Evolutionary conservation across 1,284 basidiomycete species (phyloP), one percentile per base, ranked within the genome.

Genomic region (Leccinum variabile): DNA sequence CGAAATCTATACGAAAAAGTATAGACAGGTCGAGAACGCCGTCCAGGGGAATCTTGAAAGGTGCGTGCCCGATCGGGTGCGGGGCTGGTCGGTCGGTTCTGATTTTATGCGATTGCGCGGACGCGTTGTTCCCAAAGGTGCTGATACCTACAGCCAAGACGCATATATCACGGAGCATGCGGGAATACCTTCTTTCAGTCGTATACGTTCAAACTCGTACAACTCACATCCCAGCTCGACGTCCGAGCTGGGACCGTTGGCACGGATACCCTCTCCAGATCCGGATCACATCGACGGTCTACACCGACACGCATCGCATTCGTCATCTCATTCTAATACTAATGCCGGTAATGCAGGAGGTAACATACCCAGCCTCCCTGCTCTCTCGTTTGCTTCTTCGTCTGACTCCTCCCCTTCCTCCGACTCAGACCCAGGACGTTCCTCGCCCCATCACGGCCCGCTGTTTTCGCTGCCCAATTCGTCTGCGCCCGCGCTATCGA

Each of bases 251-350:
- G 90, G 90, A 28, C 91, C 91, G 5, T 80, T 94, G 57, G 88
- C 91, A 10, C 86, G 84, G 59, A 87, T 94, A 61, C 90, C 92
- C 49, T 86, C 88, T 3, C 87, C 90, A 1, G 88, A 93, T 71
- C 91, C 92, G 39, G 91, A 90, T 70, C 89, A 92, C 66, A 91
- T 95, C 63, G 94, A 95, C 69, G 92, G 93, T 13, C 80, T 94
- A 60, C 87, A 90, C 69, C 84, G 85, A 71, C 87, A 89, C 71
- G 76, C 78, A 50, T 81, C 80, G 6, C 83, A 84, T 67, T 81
- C 83, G 18, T 81, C 69, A 60, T 62, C 81, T 49, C 71, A 71
- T 63, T 66, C 67, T 63, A 70, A 69, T 68, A 64, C 60, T 72
- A 65, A 67, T 67, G 41, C 69, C 64, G 54, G 62, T 70, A 46